A percentile compares a stretch with the other conserved stretches of the same genome.
Evolutionary conservation across 306 rosid species (phyloP).

Genomic region (Vigna unguiculata): DNA sequence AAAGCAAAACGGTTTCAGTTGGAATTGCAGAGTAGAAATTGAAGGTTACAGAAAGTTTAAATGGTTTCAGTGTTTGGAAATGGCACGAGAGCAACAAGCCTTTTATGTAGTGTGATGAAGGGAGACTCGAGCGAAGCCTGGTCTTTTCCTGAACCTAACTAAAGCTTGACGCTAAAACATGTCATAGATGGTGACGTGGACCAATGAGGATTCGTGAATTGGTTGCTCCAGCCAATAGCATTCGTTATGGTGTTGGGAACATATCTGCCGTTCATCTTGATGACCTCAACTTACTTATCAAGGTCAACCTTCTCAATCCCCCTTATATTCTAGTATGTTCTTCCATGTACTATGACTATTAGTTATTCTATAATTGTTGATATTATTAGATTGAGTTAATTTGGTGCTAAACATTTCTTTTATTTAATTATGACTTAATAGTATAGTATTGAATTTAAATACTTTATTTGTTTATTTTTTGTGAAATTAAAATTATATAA

Average conservation of each 20-base stretch:
- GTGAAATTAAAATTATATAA: too few relatives aligned
- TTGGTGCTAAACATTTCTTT: too few relatives aligned
- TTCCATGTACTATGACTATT: too few relatives aligned
- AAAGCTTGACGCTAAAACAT: conserved; percentile 50
- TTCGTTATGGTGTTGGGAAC: conserved; percentile 61
- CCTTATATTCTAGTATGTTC: not conserved
- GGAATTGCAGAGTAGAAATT: conserved; percentile 8
- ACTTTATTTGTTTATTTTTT: too few relatives aligned
- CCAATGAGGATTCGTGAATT: conserved; percentile 59
- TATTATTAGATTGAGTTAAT: too few relatives aligned
- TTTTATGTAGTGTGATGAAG: conserved; percentile 44
- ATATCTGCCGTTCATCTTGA: conserved; percentile 53
- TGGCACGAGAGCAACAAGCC: conserved; percentile 34
- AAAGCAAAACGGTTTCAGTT: not conserved
- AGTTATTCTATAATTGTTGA: too few relatives aligned
- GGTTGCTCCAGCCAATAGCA: conserved; percentile 57
- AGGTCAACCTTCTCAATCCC: not conserved
- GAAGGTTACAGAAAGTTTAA: not conserved
- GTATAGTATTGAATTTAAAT: too few relatives aligned
- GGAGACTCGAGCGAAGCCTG: conserved; percentile 15
- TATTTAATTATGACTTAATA: too few relatives aligned
- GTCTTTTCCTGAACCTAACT: conserved; percentile 1
- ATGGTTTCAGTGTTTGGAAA: not conserved
- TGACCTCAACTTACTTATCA: not conserved
- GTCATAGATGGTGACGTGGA: conserved; percentile 81